Conservation (phyloP, 495 filamentous ascomycete genomes). For the Talaromyces adpressus region DNA sequence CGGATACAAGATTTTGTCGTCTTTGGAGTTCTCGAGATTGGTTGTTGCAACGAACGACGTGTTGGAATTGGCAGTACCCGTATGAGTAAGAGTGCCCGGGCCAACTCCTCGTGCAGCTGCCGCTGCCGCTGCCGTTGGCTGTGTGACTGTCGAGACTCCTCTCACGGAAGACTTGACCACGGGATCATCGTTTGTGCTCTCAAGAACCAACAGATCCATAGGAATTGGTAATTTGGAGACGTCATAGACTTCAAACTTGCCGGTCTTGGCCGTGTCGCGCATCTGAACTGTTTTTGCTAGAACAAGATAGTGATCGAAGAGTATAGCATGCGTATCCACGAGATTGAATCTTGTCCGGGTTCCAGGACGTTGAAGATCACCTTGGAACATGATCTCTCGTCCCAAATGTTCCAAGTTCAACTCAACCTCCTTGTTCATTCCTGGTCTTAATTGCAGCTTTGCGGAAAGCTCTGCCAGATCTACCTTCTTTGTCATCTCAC, state of each 20-base stretch:
- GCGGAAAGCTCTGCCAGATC: conserved; percentile 74
- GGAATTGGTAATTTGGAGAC: conserved; percentile 95
- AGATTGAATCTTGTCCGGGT: conserved; percentile 74
- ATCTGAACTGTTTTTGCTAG: conserved; percentile 72
- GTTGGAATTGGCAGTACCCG: conserved; percentile 48
- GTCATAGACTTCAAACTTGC: conserved; percentile 82
- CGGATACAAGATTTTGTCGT: conserved; percentile 83
- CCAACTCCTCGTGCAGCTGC: conserved; percentile 38
- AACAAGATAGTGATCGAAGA: conserved; percentile 96
- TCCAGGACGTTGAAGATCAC: conserved; percentile 83
- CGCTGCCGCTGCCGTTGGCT: conserved; percentile 29
- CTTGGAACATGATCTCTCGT: conserved; percentile 78
- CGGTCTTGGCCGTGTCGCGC: conserved; percentile 54
- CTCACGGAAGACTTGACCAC: conserved; percentile 74
- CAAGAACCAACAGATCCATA: conserved; percentile 89
- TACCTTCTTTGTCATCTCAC: conserved; percentile 89
- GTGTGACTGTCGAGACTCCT: conserved; percentile 57
- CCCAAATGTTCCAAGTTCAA: conserved; percentile 89
- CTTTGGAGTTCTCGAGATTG: conserved; percentile 45
- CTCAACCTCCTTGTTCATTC: conserved; percentile 75
- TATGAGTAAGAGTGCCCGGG: conserved; percentile 55
- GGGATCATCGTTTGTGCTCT: conserved; percentile 85
- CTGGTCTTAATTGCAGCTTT: conserved; percentile 76
- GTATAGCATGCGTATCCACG: conserved; percentile 84
- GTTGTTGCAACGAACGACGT: conserved; percentile 42